Percentiles rank a stretch among this genome's conserved stretches.
phyloP scores from a whole-genome alignment of 2,329 filamentous ascomycete species.

The Phialemonium atrogriseum region DNA sequence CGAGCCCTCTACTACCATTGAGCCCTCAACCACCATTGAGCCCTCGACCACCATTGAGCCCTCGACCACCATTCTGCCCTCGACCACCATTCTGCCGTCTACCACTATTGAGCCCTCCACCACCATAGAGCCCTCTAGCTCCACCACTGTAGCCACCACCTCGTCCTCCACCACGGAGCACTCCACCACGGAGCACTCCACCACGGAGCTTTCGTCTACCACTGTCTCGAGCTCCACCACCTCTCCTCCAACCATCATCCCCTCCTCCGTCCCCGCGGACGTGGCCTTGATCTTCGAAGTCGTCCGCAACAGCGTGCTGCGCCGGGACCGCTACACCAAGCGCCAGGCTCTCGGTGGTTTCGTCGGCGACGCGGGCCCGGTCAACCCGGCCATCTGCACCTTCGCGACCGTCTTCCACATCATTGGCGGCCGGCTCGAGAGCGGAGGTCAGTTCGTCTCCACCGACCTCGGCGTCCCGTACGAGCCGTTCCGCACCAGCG shows the following conservation, averaged over 20 bases:
- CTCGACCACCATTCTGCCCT: neutral
- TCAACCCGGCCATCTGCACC: slow-evolving; percentile 13
- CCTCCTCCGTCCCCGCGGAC: neutral
- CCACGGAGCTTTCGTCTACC: neutral
- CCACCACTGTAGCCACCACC: neutral
- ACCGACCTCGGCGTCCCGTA: slow-evolving; percentile 10
- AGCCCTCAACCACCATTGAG: neutral
- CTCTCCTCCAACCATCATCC: slow-evolving; percentile 5
- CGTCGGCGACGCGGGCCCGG: slow-evolving; percentile 13
- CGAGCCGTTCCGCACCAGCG: slow-evolving; percentile 8
- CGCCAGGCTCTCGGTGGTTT: slow-evolving; percentile 10
- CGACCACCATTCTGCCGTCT: too few species aligned
- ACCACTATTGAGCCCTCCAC: too few species aligned
- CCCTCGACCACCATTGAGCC: slow-evolving; percentile 1
- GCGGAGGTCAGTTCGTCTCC: slow-evolving; percentile 11
- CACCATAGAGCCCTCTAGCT: slow-evolving; percentile 3
- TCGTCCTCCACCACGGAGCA: neutral
- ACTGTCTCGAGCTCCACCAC: slow-evolving; percentile 10
- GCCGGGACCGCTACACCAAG: neutral
- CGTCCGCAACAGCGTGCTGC: slow-evolving; percentile 4
- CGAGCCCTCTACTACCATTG: too few species aligned
- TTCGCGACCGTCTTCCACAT: slow-evolving; percentile 16
- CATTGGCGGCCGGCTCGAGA: slow-evolving; percentile 11
- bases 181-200: neutral
- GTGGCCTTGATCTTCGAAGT: slow-evolving; percentile 12